Evolutionary conservation across 2,329 filamentous ascomycete species (phyloP).

Genomic region (Sphaceloma murrayae): DNA sequence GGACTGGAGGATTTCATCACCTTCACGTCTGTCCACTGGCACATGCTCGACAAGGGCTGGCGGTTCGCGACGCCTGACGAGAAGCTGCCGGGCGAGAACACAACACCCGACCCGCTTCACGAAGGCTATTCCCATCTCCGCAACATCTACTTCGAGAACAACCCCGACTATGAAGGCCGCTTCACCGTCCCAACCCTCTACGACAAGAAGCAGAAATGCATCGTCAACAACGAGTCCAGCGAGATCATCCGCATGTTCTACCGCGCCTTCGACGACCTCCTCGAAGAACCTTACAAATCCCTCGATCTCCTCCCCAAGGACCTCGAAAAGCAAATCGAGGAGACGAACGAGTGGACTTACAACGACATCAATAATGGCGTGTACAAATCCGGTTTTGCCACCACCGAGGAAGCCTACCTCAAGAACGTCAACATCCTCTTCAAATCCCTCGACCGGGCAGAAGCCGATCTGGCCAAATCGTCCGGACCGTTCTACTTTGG

Average conservation of each 20-base stretch:
- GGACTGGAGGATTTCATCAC: constrained; percentile 77
- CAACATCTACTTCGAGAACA: constrained; percentile 67
- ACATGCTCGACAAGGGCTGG: constrained; percentile 71
- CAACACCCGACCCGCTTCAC: constrained; percentile 54
- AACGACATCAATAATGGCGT: constrained; percentile 33
- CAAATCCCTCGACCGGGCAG: constrained; percentile 39
- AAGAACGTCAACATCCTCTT: constrained; percentile 40
- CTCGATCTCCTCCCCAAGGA: constrained; percentile 39
- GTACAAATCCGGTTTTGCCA: constrained; percentile 45
- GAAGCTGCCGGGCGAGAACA: constrained; percentile 44
- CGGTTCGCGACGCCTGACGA: constrained; percentile 64
- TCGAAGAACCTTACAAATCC: constrained; percentile 34
- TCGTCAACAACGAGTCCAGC: constrained; percentile 80
- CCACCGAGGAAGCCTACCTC: constrained; percentile 42
- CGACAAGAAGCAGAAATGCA: constrained; percentile 54
- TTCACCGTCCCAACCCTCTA: constrained; percentile 79
- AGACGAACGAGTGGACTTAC: constrained; percentile 45
- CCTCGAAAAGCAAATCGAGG: constrained; percentile 38
- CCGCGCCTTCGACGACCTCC: constrained; percentile 56
- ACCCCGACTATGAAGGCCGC: constrained; percentile 62
- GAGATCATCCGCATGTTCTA: constrained; percentile 86
- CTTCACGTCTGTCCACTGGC: constrained; percentile 83
- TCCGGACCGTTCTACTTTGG: constrained; percentile 41
- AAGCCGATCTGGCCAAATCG: constrained; percentile 34
- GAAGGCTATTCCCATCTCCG: constrained; percentile 61